Base-by-base conservation (phyloP, 225 moss, liverwort and hornwort genomes). In the Pleurozium schreberi region DNA sequence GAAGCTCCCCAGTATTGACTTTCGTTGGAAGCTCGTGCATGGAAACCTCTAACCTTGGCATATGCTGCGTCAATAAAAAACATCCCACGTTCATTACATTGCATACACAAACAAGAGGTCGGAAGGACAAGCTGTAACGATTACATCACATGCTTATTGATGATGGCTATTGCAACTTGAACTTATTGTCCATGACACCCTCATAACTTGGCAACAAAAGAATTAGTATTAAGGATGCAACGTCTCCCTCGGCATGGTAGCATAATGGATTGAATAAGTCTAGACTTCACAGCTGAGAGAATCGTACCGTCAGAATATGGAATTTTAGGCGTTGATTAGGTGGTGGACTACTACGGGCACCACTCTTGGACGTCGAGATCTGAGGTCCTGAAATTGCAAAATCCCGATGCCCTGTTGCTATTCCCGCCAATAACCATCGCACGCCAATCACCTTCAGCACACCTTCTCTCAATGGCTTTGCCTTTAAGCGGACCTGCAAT, bases 41-140 rank as follows among this genome's bases (percentile, higher is more conserved):
- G 81, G 99, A 99, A 58, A 96, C 99, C 93, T 99, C 99, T 68
- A 99, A 95, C 88, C 97, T 95, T 90, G 99, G 97, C 96, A 97
- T 97, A 87, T 95, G 95, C 99, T 99, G 95, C 92, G 90, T 85
- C 45, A 34, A 67, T 40, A 82, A 88, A 65, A 43, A 93, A 63
- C 53, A 68, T 14, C 16, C 68, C 89, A 86, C n/a, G 77, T 78
- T 89, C 80, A 67, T 88, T 53, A 77, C 26, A 78, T 66, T 64
- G 81, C 55, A 84, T 77, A 74, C 71, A 28, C 86, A 79, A 88
- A 69, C 19, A 61, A 58, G 59, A 78, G 64, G 77, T 81, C 49
- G 4, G 85, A 89, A 74, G 55, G n/a, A 84, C 10, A 84, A 70
- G 55, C 40, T 58, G n/a, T 15, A 40, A 65, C 63, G 20, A 60